Conservation (phyloP, 2,329 filamentous ascomycete species). For the Magnaporthiopsis poae region DNA sequence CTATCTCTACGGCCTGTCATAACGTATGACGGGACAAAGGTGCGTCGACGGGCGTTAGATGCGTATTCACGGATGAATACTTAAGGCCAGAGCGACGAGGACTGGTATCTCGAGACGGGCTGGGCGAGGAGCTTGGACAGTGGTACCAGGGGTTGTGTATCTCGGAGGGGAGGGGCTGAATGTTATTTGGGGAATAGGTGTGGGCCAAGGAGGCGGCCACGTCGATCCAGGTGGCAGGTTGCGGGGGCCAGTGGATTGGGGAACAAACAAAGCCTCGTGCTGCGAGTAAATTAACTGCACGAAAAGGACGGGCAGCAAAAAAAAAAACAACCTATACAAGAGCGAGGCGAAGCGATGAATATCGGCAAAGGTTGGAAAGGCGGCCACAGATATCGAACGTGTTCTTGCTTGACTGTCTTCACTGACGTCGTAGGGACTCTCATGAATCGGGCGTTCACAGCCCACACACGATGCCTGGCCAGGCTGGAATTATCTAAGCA, state of each 20-base stretch:
- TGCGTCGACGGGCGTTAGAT: not conserved
- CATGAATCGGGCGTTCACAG: not conserved
- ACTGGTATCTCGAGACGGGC: not conserved
- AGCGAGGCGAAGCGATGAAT: not conserved
- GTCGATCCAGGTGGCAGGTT: not conserved
- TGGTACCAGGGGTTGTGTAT: not conserved
- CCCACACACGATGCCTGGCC: not conserved
- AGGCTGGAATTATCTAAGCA: not conserved
- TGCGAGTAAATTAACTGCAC: not conserved
- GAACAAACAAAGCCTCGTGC: not conserved
- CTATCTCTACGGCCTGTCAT: constrained; percentile 27
- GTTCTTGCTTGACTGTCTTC: not conserved
- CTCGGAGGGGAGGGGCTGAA: not conserved
- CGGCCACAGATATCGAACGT: not conserved
- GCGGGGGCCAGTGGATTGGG: too few relatives aligned
- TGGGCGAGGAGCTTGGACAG: not conserved
- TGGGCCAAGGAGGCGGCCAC: not conserved
- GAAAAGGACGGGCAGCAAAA: not conserved
- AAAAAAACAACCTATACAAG: not conserved
- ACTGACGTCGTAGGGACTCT: not conserved
- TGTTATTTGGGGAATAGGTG: not conserved
- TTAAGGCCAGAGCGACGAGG: not conserved
- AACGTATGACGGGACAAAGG: not conserved
- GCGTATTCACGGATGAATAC: not conserved
- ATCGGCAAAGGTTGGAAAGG: not conserved